Evolutionary conservation across 192 early-diverging fungal genomes (phyloP).

Genomic region (Backusella macrospora): DNA sequence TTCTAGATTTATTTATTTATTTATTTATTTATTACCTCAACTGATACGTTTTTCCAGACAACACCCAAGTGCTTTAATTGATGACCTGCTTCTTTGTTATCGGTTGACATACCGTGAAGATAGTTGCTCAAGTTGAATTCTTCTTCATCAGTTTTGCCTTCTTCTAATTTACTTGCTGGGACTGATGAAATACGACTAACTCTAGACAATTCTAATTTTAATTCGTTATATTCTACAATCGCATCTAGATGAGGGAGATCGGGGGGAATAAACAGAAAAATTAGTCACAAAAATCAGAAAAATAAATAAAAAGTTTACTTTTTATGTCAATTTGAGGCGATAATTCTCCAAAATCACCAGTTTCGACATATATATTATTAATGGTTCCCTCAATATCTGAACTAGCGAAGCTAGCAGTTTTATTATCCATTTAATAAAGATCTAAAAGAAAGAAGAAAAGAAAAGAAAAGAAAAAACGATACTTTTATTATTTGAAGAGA

Average conservation of each 20-base stretch:
- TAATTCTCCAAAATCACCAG: slow-evolving; percentile 6
- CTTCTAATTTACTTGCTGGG: slow-evolving; percentile 26
- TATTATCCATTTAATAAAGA: neutral
- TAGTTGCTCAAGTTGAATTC: slow-evolving; percentile 36
- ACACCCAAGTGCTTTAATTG: slow-evolving; percentile 31
- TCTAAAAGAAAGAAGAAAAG: neutral
- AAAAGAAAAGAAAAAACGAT: neutral
- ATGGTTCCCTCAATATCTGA: neutral
- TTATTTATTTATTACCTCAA: slow-evolving; percentile 16
- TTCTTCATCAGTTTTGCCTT: slow-evolving; percentile 25
- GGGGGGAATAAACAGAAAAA: neutral
- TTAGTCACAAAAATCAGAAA: neutral
- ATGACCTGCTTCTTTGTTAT: slow-evolving; percentile 16
- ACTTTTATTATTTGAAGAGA: too few relatives aligned
- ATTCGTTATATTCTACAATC: slow-evolving; percentile 28
- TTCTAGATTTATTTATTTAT: neutral
- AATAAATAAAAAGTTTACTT: neutral
- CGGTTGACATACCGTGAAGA: slow-evolving; percentile 23
- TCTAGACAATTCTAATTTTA: slow-evolving; percentile 31
- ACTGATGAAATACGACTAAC: slow-evolving; percentile 33
- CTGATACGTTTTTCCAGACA: slow-evolving; percentile 38
- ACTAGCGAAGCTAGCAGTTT: neutral
- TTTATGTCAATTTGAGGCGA: neutral
- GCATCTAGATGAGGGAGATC: slow-evolving; percentile 19
- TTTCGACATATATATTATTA: neutral